phyloP scores from a whole-genome alignment of 352 stramenopile species.

The Pythium aristosporum region DNA sequence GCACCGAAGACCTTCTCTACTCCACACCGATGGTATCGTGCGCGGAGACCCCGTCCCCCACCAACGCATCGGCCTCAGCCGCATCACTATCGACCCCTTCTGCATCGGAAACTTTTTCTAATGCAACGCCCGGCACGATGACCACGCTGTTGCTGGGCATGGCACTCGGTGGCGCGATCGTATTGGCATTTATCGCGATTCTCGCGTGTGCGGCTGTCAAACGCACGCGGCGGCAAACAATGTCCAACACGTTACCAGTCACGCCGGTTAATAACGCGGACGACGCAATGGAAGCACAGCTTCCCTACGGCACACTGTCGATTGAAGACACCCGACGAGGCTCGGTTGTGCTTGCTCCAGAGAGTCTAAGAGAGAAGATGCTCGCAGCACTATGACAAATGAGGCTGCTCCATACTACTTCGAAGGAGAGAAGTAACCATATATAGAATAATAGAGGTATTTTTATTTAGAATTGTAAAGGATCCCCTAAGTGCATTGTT shows the following conservation, averaged over 20 bases:
- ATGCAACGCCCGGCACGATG: not conserved
- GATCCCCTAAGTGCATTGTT: too few species aligned
- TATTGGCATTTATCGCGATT: not conserved
- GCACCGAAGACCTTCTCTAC: too few species aligned
- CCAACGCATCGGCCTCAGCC: too few species aligned
- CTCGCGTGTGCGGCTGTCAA: conserved; percentile 1
- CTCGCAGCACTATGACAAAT: not conserved
- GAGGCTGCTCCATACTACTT: not conserved
- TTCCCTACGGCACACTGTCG: not conserved
- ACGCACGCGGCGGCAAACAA: not conserved
- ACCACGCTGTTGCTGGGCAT: conserved; percentile 7
- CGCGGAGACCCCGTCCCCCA: too few species aligned
- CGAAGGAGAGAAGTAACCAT: too few species aligned
- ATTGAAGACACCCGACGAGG: not conserved
- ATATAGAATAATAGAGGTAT: not conserved
- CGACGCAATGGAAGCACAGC: conserved; percentile 9
- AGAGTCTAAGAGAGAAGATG: not conserved
- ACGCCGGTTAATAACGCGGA: not conserved
- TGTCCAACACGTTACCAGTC: not conserved
- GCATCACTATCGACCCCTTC: too few species aligned
- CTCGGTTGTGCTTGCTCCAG: not conserved
- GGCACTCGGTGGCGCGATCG: conserved; percentile 5
- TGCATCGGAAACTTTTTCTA: too few species aligned
- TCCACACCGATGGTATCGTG: too few species aligned
- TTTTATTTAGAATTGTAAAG: not conserved